Evolutionary conservation across 305 asterid species (phyloP).

Genomic region (Plantago coronopus): DNA sequence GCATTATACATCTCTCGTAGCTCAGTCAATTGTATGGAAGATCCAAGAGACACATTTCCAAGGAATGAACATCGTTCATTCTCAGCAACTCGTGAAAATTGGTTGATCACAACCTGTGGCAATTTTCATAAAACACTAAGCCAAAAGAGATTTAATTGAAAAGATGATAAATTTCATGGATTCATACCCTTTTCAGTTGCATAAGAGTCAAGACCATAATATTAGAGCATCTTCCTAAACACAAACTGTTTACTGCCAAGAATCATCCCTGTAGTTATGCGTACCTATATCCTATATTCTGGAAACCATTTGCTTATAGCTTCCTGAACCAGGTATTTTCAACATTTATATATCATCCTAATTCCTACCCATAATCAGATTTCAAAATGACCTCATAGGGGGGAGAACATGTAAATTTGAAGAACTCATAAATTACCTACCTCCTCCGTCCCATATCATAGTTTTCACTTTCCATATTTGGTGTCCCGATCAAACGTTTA

Average conservation of each 20-base stretch:
- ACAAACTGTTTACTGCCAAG: slow-evolving; percentile 2
- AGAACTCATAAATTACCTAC: neutral
- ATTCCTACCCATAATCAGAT: neutral
- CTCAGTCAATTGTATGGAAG: slow-evolving; percentile 66
- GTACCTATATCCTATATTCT: neutral
- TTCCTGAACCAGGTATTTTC: too few species aligned
- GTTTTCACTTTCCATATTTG: too few species aligned
- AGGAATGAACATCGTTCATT: slow-evolving; percentile 72
- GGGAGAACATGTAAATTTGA: neutral
- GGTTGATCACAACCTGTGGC: slow-evolving; percentile 81
- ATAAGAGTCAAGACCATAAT: neutral
- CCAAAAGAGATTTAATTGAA: slow-evolving; percentile 6
- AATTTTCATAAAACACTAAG: slow-evolving; percentile 37
- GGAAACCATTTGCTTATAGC: neutral
- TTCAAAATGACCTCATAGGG: neutral
- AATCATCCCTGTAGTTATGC: neutral
- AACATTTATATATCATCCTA: neutral
- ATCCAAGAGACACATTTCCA: slow-evolving; percentile 84
- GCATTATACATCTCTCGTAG: slow-evolving; percentile 75
- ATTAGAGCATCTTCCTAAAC: slow-evolving; percentile 6
- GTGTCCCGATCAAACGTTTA: too few species aligned
- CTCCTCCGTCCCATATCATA: too few species aligned
- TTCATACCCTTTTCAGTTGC: neutral
- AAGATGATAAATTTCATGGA: neutral
- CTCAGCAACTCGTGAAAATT: slow-evolving; percentile 73